Percentiles rank a stretch among this genome's conserved stretches.
phyloP scores from a whole-genome alignment of 345 rosid species.

The Citrus hindsii region DNA sequence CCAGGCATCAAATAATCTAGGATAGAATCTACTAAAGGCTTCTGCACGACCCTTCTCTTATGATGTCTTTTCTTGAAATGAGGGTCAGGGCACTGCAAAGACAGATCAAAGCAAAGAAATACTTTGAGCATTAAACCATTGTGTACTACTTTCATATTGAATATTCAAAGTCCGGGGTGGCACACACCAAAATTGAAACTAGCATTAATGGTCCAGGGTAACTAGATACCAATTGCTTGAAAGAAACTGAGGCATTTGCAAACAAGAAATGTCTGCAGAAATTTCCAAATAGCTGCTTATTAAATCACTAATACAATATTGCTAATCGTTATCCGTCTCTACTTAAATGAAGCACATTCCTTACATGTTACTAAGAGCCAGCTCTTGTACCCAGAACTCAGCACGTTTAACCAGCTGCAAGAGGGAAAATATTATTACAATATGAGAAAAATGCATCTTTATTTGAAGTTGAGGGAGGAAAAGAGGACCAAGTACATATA shows the following conservation, averaged over 20 bases:
- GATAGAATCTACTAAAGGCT: constrained; percentile 66
- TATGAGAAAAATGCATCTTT: constrained; percentile 17
- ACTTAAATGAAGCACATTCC: constrained; percentile 9
- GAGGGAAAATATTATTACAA: constrained; percentile 5
- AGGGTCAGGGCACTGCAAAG: constrained; percentile 89
- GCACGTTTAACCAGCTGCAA: constrained; percentile 84
- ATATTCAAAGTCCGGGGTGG: neutral
- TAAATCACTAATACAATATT: constrained; percentile 12
- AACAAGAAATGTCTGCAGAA: constrained; percentile 72
- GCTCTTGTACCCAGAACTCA: constrained; percentile 69
- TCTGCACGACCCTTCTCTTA: constrained; percentile 87
- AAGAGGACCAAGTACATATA: constrained; percentile 5
- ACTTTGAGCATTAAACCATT: neutral
- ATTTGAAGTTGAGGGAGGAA: neutral
- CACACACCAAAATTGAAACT: constrained; percentile 83
- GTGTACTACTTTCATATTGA: neutral
- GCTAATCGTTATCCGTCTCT: neutral
- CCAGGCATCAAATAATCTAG: constrained; percentile 52
- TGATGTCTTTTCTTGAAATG: constrained; percentile 94
- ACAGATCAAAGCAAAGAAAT: neutral
- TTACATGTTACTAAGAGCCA: constrained; percentile 75
- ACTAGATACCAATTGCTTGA: constrained; percentile 48
- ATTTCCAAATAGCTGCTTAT: constrained; percentile 18
- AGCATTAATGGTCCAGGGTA: constrained; percentile 81
- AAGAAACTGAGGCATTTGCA: constrained; percentile 82